Percentiles rank a stretch among this genome's conserved stretches.
Evolutionary conservation across 176 grass and related monocot species (phyloP).

Genomic region (Zizania latifolia): DNA sequence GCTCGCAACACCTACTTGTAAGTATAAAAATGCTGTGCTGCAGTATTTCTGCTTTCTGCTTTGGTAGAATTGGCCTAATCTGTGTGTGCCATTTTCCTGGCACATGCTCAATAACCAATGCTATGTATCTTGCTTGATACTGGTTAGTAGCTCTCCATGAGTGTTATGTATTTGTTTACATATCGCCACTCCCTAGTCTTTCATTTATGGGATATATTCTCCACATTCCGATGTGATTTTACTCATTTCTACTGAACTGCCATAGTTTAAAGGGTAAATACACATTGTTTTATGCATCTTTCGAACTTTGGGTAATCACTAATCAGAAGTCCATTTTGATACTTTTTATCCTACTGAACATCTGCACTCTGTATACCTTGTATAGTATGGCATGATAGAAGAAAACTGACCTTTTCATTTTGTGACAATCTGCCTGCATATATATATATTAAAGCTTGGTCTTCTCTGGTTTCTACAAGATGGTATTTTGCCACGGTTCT

Average conservation of each 20-base stretch:
- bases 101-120: not conserved
- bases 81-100: not conserved
- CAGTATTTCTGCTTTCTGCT: not conserved
- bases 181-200: not conserved
- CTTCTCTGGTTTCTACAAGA: not conserved
- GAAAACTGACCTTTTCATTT: not conserved
- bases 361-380: not conserved
- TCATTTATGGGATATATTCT: not conserved
- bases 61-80: not conserved
- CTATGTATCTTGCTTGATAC: not conserved
- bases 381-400: not conserved
- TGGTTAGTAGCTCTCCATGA: not conserved
- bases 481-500: not conserved
- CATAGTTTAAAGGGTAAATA: not conserved
- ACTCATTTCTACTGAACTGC: not conserved
- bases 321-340: not conserved
- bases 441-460: not conserved
- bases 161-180: not conserved
- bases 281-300: not conserved
- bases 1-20: constrained; percentile 72
- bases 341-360: not conserved
- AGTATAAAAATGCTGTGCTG: not conserved
- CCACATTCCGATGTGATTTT: not conserved
- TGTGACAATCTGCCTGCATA: not conserved
- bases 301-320: not conserved